A percentile compares a stretch with the other conserved stretches of the same genome.
These are phyloP conservation scores for Candida krabiensis DNA, from an alignment of 805 yeast species.

Conservation along the genomic window DNA sequence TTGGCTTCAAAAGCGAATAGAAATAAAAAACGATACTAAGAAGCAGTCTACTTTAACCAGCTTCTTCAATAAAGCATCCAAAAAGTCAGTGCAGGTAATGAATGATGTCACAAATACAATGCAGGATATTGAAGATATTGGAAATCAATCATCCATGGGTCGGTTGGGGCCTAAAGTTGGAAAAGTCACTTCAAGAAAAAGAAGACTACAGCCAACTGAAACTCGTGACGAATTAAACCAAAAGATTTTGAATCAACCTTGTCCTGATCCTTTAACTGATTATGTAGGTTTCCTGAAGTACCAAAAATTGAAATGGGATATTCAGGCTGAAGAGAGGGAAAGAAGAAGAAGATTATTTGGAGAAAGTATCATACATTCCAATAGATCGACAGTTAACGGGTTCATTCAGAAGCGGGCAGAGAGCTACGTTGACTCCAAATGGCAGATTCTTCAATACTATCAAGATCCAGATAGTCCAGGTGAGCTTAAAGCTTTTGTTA, in stretches of 20 bases:
- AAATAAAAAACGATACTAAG: slow-evolving; percentile 57
- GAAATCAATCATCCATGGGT: slow-evolving; percentile 32
- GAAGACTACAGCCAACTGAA: slow-evolving; percentile 34
- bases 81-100: slow-evolving; percentile 36
- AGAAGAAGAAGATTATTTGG: slow-evolving; percentile 84
- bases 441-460: slow-evolving; percentile 83
- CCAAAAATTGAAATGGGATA: slow-evolving; percentile 86
- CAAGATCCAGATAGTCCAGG: slow-evolving; percentile 60
- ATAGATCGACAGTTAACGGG: slow-evolving; percentile 62
- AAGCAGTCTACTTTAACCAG: slow-evolving; percentile 67
- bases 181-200: slow-evolving; percentile 48
- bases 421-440: slow-evolving; percentile 67
- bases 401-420: slow-evolving; percentile 80
- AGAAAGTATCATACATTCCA: slow-evolving; percentile 41
- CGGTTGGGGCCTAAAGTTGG: slow-evolving; percentile 38
- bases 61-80: slow-evolving; percentile 52
- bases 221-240: slow-evolving; percentile 47
- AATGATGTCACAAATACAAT: slow-evolving; percentile 37
- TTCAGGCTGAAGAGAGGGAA: slow-evolving; percentile 68
- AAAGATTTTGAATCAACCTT: slow-evolving; percentile 46
- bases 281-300: slow-evolving; percentile 67
- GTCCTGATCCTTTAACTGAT: slow-evolving; percentile 69
- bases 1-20: slow-evolving; percentile 75
- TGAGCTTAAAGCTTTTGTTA: slow-evolving; percentile 69
- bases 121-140: slow-evolving; percentile 78